These are phyloP conservation scores for Rhodotorula sphaerocarpa DNA, from an alignment of 768 basidiomycete genomes.

Conservation along the genomic window DNA sequence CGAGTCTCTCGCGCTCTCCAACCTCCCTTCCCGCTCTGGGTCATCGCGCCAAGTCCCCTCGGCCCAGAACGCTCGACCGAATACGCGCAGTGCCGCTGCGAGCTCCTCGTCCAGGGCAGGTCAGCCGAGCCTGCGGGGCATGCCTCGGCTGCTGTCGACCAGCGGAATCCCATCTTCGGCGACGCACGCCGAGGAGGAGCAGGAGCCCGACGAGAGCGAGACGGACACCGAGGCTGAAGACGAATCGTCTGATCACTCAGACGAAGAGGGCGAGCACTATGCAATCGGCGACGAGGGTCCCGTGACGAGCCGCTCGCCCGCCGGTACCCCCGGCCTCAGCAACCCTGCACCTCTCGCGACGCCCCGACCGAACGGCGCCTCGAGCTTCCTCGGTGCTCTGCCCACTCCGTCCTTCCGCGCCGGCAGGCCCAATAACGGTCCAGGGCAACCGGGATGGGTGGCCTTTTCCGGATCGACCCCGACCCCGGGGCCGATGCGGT, in stretches of 20 bases:
- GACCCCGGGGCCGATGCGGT: slow-evolving; percentile 22
- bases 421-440: too few relatives aligned
- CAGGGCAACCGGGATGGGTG: slow-evolving; percentile 30
- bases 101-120: neutral
- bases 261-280: slow-evolving; percentile 20
- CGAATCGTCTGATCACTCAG: too few relatives aligned
- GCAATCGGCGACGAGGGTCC: slow-evolving; percentile 24
- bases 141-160: slow-evolving; percentile 25
- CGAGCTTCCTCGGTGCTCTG: too few relatives aligned
- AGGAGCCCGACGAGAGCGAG: slow-evolving; percentile 40
- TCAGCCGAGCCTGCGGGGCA: slow-evolving; percentile 2
- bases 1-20: slow-evolving; percentile 9
- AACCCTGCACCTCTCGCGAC: neutral
- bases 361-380: too few relatives aligned
- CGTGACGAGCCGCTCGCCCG: slow-evolving; percentile 11
- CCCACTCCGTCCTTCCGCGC: too few relatives aligned
- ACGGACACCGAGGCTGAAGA: slow-evolving; percentile 35
- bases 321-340: slow-evolving; percentile 10
- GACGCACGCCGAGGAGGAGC: slow-evolving; percentile 39
- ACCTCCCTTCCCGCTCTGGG: neutral
- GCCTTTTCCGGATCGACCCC: slow-evolving; percentile 32
- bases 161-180: neutral
- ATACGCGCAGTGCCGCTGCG: neutral
- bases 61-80: too few relatives aligned
- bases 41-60: too few relatives aligned